A percentile compares a stretch with the other conserved stretches of the same genome.
Conservation (phyloP, 306 rosid genomes). For the Urtica urens region DNA sequence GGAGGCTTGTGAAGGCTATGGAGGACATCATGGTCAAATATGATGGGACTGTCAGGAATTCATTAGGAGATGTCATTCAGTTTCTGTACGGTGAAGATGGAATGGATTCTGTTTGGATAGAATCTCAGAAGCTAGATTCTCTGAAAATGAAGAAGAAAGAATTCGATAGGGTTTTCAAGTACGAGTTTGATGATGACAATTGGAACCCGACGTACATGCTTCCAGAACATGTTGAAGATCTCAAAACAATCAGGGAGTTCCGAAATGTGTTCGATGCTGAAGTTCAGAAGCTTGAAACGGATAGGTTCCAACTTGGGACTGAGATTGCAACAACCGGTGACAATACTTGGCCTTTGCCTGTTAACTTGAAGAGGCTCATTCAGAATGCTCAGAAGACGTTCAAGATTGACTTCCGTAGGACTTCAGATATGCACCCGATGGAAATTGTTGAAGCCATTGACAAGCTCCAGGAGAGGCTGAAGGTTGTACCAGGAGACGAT, state of each 20-base stretch:
- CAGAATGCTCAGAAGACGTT: conserved; percentile 97
- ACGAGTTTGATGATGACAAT: conserved; percentile 83
- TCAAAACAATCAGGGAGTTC: conserved; percentile 89
- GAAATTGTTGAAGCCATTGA: conserved; percentile 98
- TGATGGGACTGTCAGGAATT: conserved; percentile 97
- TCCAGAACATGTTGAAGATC: conserved; percentile 88
- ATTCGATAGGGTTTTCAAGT: conserved; percentile 67
- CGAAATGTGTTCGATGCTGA: conserved; percentile 97
- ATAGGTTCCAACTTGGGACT: conserved; percentile 74
- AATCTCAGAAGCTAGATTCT: conserved; percentile 89
- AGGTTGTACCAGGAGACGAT: conserved; percentile 96
- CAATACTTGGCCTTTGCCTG: conserved; percentile 85
- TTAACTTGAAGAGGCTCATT: conserved; percentile 89
- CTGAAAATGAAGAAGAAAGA: conserved; percentile 83
- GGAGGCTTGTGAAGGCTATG: conserved; percentile 99
- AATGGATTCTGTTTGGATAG: conserved; percentile 98
- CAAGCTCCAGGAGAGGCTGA: conserved; percentile 93
- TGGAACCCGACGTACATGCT: conserved; percentile 97
- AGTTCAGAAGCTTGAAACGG: conserved; percentile 79
- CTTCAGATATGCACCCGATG: conserved; percentile 98
- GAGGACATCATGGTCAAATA: conserved; percentile 99
- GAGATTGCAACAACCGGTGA: conserved; percentile 85
- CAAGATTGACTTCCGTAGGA: conserved; percentile 87
- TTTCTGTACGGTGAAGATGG: conserved; percentile 99
- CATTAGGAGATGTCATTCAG: conserved; percentile 95